phyloP scores from a whole-genome alignment of 495 filamentous ascomycete genomes.

The Bombardia bombarda region DNA sequence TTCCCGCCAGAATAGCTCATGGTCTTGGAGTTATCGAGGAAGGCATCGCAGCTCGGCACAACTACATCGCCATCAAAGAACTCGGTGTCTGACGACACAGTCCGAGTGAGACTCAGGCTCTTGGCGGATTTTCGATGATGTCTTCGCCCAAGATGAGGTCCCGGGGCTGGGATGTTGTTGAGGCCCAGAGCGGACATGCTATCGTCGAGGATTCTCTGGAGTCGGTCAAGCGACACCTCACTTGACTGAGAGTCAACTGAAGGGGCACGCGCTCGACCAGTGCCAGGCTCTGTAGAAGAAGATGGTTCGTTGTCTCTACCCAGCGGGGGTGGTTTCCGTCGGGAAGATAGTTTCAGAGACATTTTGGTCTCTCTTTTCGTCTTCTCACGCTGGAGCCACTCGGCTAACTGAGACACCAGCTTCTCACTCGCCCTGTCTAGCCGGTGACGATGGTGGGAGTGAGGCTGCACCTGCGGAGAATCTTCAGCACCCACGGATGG shows the following conservation, averaged over 20 bases:
- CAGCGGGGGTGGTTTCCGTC: slow-evolving; percentile 22
- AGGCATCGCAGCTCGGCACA: slow-evolving; percentile 69
- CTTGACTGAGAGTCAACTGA: slow-evolving; percentile 49
- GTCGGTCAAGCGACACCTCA: slow-evolving; percentile 54
- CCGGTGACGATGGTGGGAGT: slow-evolving; percentile 25
- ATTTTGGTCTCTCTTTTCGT: slow-evolving; percentile 49
- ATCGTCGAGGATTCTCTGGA: slow-evolving; percentile 65
- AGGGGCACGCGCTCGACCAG: slow-evolving; percentile 22
- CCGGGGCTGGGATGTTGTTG: slow-evolving; percentile 26
- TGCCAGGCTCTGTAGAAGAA: not conserved
- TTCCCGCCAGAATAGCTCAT: slow-evolving; percentile 61
- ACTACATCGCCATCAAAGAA: slow-evolving; percentile 60
- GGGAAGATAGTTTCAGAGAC: slow-evolving; percentile 24
- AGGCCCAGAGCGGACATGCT: slow-evolving; percentile 40
- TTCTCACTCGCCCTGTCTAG: slow-evolving; percentile 36
- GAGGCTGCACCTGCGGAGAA: slow-evolving; percentile 15
- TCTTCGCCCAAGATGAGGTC: slow-evolving; percentile 24
- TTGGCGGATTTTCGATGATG: slow-evolving; percentile 26
- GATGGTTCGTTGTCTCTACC: slow-evolving; percentile 10
- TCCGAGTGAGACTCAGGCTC: slow-evolving; percentile 20
- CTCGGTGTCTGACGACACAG: slow-evolving; percentile 71
- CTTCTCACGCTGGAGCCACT: slow-evolving; percentile 77
- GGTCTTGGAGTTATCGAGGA: slow-evolving; percentile 83
- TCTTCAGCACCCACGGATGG: slow-evolving; percentile 22
- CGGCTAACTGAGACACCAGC: slow-evolving; percentile 62